A percentile compares a stretch with the other conserved stretches of the same genome.
Evolutionary conservation across 2,329 filamentous ascomycete species (phyloP).

Genomic region (Aspergillus sergii): DNA sequence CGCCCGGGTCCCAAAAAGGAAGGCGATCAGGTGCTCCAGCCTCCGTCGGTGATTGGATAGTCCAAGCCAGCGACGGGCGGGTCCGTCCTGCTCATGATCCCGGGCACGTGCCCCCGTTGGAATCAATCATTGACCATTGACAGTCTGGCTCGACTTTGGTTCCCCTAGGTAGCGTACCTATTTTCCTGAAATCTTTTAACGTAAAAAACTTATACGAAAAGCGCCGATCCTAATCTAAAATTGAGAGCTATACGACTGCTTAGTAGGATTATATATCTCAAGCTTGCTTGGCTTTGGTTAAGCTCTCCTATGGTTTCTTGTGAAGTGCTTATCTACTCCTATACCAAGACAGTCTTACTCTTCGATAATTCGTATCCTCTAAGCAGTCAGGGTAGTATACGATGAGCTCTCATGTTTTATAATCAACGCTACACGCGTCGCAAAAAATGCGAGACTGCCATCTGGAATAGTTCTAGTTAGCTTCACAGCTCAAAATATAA

Average conservation of each 20-base stretch:
- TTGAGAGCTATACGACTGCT: not conserved
- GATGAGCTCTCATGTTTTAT: no score
- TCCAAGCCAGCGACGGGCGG: not conserved
- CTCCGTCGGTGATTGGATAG: not conserved
- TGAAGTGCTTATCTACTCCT: not conserved
- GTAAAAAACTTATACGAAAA: no score
- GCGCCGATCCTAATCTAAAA: not conserved
- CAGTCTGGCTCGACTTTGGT: no score
- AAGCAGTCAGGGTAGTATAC: no score
- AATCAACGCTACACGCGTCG: no score
- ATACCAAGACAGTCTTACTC: not conserved
- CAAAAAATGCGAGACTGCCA: no score
- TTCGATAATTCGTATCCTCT: not conserved
- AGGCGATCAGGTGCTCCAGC: not conserved
- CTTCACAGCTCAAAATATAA: no score
- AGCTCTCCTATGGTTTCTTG: not conserved
- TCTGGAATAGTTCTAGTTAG: no score
- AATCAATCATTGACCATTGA: no score
- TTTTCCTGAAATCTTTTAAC: not conserved
- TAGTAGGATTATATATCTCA: not conserved
- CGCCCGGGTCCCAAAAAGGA: not conserved
- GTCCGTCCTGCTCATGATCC: not conserved
- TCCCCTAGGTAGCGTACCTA: not conserved
- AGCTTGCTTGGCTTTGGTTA: not conserved
- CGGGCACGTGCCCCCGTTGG: not conserved